Percentiles rank a stretch among this genome's conserved stretches.
Evolutionary conservation across 2,329 filamentous ascomycete genomes (phyloP).

Genomic region (Fusarium coicis): DNA sequence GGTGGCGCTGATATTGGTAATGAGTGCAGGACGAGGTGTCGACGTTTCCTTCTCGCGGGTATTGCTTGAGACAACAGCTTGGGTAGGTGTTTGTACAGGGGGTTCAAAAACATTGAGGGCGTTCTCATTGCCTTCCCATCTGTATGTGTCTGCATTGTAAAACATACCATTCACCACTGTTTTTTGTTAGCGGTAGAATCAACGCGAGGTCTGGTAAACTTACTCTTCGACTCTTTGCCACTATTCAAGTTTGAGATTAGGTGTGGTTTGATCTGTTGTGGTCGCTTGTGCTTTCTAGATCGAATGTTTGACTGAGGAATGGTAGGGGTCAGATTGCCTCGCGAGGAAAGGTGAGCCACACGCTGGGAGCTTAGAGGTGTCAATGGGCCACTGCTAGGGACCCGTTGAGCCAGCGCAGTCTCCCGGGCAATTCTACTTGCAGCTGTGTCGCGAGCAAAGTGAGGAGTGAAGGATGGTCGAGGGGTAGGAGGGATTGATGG

Average conservation of each 20-base stretch:
- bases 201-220: slow-evolving; percentile 45
- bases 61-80: slow-evolving; percentile 53
- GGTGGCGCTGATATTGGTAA: slow-evolving; percentile 86
- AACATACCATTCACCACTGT: slow-evolving; percentile 92
- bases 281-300: slow-evolving; percentile 67
- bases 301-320: slow-evolving; percentile 56
- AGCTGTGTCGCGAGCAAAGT: slow-evolving; percentile 73
- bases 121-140: slow-evolving; percentile 98
- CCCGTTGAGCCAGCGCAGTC: slow-evolving; percentile 69
- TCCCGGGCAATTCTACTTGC: slow-evolving; percentile 74
- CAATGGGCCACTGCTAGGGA: slow-evolving; percentile 63
- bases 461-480: slow-evolving; percentile 64
- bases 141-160: slow-evolving; percentile 87
- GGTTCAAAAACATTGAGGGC: slow-evolving; percentile 81
- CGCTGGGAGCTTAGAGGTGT: slow-evolving; percentile 67
- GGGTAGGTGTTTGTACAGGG: slow-evolving; percentile 65
- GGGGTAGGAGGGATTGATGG: slow-evolving; percentile 67
- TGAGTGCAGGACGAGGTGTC: slow-evolving; percentile 79
- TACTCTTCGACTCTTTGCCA: slow-evolving; percentile 83
- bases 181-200: slow-evolving; percentile 45
- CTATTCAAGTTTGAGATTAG: slow-evolving; percentile 86
- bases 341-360: slow-evolving; percentile 62
- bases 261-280: slow-evolving; percentile 80
- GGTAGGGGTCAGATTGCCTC: slow-evolving; percentile 57
- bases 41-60: slow-evolving; percentile 66